Evolutionary conservation across 1,284 basidiomycete genomes (phyloP).

Genomic region (Kalmanozyma brasiliensis): DNA sequence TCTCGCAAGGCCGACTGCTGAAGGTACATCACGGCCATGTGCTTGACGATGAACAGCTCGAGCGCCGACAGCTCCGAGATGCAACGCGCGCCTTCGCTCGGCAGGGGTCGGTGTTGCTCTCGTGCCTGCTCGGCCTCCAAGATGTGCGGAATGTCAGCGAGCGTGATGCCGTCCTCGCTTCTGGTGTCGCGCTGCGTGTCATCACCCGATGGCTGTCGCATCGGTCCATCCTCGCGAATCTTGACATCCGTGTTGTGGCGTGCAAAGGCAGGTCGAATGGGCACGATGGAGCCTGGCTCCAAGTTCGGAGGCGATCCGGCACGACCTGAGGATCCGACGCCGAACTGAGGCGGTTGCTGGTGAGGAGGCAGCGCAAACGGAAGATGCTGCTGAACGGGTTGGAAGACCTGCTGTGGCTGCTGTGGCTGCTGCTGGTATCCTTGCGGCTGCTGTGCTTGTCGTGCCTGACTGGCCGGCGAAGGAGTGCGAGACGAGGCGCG

Average conservation of each 20-base stretch:
- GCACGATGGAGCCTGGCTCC: constrained; percentile 66
- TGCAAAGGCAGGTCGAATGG: constrained; percentile 78
- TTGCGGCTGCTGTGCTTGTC: constrained; percentile 26
- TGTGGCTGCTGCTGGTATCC: constrained; percentile 23
- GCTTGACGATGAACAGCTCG: constrained; percentile 90
- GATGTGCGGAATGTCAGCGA: constrained; percentile 94
- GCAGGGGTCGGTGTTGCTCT: constrained; percentile 79
- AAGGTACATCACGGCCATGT: constrained; percentile 85
- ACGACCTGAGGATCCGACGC: constrained; percentile 17
- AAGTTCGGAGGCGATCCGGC: constrained; percentile 33
- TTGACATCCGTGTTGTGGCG: constrained; percentile 86
- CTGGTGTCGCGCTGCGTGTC: constrained; percentile 45
- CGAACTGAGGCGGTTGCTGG: constrained; percentile 59
- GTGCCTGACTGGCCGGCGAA: constrained; percentile 22
- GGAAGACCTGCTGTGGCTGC: constrained; percentile 33
- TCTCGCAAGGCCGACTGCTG: constrained; percentile 80
- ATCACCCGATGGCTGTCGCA: constrained; percentile 59
- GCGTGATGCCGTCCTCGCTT: constrained; percentile 84
- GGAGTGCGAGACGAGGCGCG: constrained; percentile 37
- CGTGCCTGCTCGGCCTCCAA: constrained; percentile 90
- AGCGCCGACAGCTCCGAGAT: constrained; percentile 85
- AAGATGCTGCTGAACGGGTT: constrained; percentile 41
- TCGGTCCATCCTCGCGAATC: constrained; percentile 80
- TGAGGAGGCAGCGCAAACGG: constrained; percentile 54
- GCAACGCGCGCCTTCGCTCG: constrained; percentile 78